phyloP scores from a whole-genome alignment of 176 grass and related monocot species.

The Avena atlantica region DNA sequence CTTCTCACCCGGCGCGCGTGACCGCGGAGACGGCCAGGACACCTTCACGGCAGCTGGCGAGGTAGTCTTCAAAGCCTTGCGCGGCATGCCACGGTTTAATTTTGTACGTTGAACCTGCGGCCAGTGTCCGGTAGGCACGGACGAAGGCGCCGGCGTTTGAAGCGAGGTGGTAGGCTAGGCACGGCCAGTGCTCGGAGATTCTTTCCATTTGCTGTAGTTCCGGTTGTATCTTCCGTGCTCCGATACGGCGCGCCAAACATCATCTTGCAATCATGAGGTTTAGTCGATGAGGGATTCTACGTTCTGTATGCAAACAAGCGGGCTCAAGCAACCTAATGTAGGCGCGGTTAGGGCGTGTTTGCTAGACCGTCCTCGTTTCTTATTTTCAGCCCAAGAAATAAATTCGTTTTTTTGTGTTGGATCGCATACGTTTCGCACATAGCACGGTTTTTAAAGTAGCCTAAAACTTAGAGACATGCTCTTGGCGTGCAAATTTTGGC shows the following conservation, averaged over 20 bases:
- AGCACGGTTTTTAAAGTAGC: too few relatives aligned
- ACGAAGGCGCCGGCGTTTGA: conserved; percentile 11
- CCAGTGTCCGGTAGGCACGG: conserved; percentile 43
- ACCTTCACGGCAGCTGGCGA: neutral
- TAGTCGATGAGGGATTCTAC: too few relatives aligned
- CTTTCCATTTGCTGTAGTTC: neutral
- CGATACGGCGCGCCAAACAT: neutral
- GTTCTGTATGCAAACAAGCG: too few relatives aligned
- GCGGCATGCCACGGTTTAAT: conserved; percentile 1
- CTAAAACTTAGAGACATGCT: too few relatives aligned
- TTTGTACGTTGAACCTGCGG: conserved; percentile 11
- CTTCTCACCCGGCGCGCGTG: conserved; percentile 1
- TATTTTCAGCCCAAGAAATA: too few relatives aligned
- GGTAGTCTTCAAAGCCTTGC: conserved; percentile 33
- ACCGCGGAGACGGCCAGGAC: neutral
- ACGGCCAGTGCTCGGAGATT: neutral
- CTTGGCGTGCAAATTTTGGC: too few relatives aligned
- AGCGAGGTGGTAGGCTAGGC: neutral
- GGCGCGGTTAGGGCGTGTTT: too few relatives aligned
- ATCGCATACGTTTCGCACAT: too few relatives aligned
- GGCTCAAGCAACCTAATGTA: too few relatives aligned
- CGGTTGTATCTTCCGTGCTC: neutral
- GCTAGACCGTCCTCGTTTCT: too few relatives aligned
- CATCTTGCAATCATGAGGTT: neutral
- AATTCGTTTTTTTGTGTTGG: too few relatives aligned